Conservation (phyloP, 2,329 filamentous ascomycete genomes). For the Chrysoporthe cubensis region DNA sequence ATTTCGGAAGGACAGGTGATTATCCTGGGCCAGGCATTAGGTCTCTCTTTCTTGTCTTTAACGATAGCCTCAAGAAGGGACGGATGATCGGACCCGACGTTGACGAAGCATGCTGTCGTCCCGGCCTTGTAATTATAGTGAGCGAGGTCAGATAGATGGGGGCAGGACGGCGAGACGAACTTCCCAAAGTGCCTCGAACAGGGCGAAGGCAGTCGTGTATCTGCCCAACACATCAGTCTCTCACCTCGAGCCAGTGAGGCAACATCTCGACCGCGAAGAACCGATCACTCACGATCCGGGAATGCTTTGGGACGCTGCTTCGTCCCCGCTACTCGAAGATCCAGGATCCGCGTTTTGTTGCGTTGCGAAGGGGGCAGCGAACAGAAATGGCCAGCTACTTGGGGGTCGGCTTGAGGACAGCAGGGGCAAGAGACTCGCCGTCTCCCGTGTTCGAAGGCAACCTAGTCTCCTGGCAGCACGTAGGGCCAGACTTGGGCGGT, state of each 20-base stretch:
- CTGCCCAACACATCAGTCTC: not conserved
- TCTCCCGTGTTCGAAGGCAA: not conserved
- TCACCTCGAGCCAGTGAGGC: not conserved
- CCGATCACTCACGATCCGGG: not conserved
- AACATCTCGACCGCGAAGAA: not conserved
- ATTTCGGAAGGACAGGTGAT: conserved; percentile 69
- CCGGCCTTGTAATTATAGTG: conserved; percentile 43
- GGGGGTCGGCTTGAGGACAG: not conserved
- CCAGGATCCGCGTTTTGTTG: no score
- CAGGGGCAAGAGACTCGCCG: not conserved
- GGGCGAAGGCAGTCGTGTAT: conserved; percentile 1
- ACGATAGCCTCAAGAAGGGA: conserved; percentile 75
- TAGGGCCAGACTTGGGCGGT: not conserved
- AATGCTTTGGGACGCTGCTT: not conserved
- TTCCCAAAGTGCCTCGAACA: conserved; percentile 15
- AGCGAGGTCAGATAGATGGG: not conserved
- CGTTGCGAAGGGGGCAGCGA: not conserved
- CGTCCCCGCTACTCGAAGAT: not conserved
- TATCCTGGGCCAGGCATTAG: conserved; percentile 64
- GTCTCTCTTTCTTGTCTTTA: conserved; percentile 69
- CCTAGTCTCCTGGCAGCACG: not conserved
- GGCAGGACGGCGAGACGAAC: not conserved
- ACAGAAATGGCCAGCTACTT: not conserved
- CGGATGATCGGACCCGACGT: conserved; percentile 67
- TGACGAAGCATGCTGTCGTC: conserved; percentile 60